Base-by-base conservation (phyloP, 768 basidiomycete species). In the Calocybe cyanea region DNA sequence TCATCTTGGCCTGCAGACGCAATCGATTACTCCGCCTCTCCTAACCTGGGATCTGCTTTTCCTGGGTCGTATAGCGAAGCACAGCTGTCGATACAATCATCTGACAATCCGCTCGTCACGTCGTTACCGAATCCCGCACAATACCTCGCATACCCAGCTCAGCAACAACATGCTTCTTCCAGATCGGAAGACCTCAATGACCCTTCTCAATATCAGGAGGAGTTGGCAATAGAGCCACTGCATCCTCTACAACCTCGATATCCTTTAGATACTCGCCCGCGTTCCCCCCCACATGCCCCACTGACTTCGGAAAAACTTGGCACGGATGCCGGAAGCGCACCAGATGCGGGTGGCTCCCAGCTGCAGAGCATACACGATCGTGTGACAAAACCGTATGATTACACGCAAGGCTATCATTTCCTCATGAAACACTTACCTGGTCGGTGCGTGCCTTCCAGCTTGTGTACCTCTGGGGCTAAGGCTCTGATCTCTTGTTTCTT, bases 351-450 rank as follows among this genome's bases (percentile, higher is more conserved):
- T 43, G 57, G 61, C 23, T 71, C 70, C 3, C 66, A 71, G 51
- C 57, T 78, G 48, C 75, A 83, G 70, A 68, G 76, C 69, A 66
- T 88, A 71, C 68, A 75, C 71, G 73, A 80, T 67, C 62, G 81
- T 77, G 74, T 84, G 36, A 79, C 82, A 13, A 73, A 78, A 58
- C 87, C 92, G 4, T 95, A 92, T 60, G 92, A 95, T 62, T 96
- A 97, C 58, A 95, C 92, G 13, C 87, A 96, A 70, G 92, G 92
- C 17, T 97, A 97, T 61, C 95, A 96, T 63, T 90, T 88, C 63
- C 72, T 97, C 55, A 97, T 98, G 92, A 89, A 92, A 68, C 88
- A 92, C 65, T 72, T 98, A 41, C 85, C 85, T 34, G 78, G 71
- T 57, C 80, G 85, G 92, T 89, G 62, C 67, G 85, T 81, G 55